Percentiles rank a stretch among this genome's conserved stretches.
phyloP scores from a whole-genome alignment of 2,329 filamentous ascomycete species.

The Tolypocladium tropicale region DNA sequence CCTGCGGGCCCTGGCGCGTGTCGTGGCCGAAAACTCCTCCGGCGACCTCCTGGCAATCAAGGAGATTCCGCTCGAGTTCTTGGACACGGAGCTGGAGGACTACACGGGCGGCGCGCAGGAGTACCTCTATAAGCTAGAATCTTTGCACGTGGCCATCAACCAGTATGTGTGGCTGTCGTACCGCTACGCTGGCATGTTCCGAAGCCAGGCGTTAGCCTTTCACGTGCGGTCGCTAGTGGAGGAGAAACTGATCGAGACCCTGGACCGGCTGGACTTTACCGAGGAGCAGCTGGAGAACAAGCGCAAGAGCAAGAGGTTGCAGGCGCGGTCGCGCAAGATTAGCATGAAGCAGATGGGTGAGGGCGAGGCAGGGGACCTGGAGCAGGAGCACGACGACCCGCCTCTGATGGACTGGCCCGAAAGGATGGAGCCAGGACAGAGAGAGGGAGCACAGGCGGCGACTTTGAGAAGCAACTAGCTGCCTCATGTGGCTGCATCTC shows the following conservation, averaged over 20 bases:
- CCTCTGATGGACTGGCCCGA: slow-evolving; percentile 5
- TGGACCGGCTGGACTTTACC: slow-evolving; percentile 40
- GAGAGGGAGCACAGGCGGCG: neutral
- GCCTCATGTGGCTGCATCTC: neutral
- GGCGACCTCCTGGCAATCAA: slow-evolving; percentile 64
- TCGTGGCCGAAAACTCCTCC: slow-evolving; percentile 55
- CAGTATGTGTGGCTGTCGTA: slow-evolving; percentile 92
- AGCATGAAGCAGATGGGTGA: slow-evolving; percentile 6
- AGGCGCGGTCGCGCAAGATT: slow-evolving; percentile 8
- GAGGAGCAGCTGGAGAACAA: slow-evolving; percentile 19
- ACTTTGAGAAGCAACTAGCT: neutral
- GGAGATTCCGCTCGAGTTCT: slow-evolving; percentile 59
- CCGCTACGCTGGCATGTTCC: slow-evolving; percentile 73
- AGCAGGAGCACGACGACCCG: slow-evolving; percentile 10
- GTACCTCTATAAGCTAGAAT: slow-evolving; percentile 62
- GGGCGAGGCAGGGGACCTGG: slow-evolving; percentile 5
- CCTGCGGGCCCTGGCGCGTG: slow-evolving; percentile 54
- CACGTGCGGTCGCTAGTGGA: slow-evolving; percentile 73
- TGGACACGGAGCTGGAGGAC: slow-evolving; percentile 50
- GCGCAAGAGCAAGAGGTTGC: slow-evolving; percentile 12
- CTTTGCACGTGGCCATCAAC: slow-evolving; percentile 71
- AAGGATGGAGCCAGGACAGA: neutral
- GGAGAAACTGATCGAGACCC: slow-evolving; percentile 47
- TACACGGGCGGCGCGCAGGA: slow-evolving; percentile 26
- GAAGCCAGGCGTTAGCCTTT: slow-evolving; percentile 62